Percentiles rank a stretch among this genome's conserved stretches.
phyloP scores from a whole-genome alignment of 371 early-diverging fungal genomes.

The Basidiobolus meristosporus region DNA sequence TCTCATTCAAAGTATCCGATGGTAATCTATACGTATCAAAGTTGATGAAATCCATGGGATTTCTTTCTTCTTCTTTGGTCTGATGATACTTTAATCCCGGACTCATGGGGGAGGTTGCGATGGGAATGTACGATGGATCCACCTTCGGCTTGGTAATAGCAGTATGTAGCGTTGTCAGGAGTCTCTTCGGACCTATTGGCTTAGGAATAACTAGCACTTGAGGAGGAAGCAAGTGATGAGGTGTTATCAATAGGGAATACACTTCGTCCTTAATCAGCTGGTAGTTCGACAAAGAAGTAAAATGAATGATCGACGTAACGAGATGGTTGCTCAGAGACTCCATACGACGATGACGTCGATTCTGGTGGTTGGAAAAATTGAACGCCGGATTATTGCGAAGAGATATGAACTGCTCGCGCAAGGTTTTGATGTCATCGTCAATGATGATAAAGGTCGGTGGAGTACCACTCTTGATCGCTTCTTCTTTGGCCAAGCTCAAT shows the following conservation, averaged over 20 bases:
- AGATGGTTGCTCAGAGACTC: no score
- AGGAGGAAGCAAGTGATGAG: constrained; percentile 9
- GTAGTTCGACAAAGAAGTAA: constrained; percentile 30
- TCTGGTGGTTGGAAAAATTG: constrained; percentile 3
- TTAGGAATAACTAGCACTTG: constrained; percentile 42
- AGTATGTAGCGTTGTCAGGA: constrained; percentile 37
- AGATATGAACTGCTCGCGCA: no score
- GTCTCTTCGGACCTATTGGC: constrained; percentile 41
- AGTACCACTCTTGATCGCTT: constrained; percentile 10
- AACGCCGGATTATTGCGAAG: not conserved
- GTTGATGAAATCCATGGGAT: not conserved
- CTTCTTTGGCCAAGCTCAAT: constrained; percentile 5
- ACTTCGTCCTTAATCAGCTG: constrained; percentile 26
- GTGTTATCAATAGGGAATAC: constrained; percentile 6
- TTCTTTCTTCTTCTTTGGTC: not conserved
- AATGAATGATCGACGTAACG: constrained; percentile 33
- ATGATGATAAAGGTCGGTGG: constrained; percentile 31
- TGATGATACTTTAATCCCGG: constrained; percentile 4
- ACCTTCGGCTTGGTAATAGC: constrained; percentile 30
- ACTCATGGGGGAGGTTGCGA: constrained; percentile 32
- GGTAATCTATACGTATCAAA: no score
- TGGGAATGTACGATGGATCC: constrained; percentile 34
- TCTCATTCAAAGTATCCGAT: no score
- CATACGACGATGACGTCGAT: constrained; percentile 11
- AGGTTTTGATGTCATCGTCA: constrained; percentile 28